phyloP scores from a whole-genome alignment of 2,329 filamentous ascomycete species.

The Endoconidiophora laricicola region DNA sequence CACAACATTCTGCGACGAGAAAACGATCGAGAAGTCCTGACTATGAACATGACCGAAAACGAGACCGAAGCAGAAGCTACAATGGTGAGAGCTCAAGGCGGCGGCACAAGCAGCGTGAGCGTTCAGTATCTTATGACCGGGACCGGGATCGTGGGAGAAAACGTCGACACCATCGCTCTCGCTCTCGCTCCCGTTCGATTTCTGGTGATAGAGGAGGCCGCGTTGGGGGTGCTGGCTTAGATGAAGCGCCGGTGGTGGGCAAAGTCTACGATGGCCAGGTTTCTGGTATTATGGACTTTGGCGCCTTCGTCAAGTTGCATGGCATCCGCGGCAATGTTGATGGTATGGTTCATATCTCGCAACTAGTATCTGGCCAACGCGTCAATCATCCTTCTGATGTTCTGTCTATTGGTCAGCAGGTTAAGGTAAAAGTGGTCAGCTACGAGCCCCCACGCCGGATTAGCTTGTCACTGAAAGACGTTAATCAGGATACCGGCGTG shows the following conservation, averaged over 20 bases:
- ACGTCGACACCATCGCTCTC: constrained; percentile 20
- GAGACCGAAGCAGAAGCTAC: constrained; percentile 21
- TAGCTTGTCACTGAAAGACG: constrained; percentile 91
- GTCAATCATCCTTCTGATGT: constrained; percentile 88
- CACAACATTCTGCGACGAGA: constrained; percentile 16
- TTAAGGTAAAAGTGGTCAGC: constrained; percentile 86
- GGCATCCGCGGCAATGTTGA: constrained; percentile 79
- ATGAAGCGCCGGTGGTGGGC: constrained; percentile 63
- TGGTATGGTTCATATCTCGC: constrained; percentile 84
- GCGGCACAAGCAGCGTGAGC: constrained; percentile 24
- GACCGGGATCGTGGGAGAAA: constrained; percentile 15
- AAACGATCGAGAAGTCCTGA: constrained; percentile 38
- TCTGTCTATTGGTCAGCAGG: constrained; percentile 59
- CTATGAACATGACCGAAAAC: constrained; percentile 13
- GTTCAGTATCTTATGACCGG: constrained; percentile 27
- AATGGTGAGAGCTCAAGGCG: constrained; percentile 38
- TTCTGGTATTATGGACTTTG: constrained; percentile 88
- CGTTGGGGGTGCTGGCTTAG: constrained; percentile 38
- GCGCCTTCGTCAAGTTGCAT: constrained; percentile 82
- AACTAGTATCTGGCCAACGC: constrained; percentile 66
- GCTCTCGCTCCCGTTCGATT: constrained; percentile 22
- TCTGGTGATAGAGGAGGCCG: constrained; percentile 15
- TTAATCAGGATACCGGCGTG: constrained; percentile 74
- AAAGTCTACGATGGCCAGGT: constrained; percentile 86
- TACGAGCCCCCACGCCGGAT: constrained; percentile 60